A percentile compares a stretch with the other conserved stretches of the same genome.
These are phyloP conservation scores for Clonostachys sp. DNA, from an alignment of 2,329 filamentous ascomycete species.

Conservation along the genomic window DNA sequence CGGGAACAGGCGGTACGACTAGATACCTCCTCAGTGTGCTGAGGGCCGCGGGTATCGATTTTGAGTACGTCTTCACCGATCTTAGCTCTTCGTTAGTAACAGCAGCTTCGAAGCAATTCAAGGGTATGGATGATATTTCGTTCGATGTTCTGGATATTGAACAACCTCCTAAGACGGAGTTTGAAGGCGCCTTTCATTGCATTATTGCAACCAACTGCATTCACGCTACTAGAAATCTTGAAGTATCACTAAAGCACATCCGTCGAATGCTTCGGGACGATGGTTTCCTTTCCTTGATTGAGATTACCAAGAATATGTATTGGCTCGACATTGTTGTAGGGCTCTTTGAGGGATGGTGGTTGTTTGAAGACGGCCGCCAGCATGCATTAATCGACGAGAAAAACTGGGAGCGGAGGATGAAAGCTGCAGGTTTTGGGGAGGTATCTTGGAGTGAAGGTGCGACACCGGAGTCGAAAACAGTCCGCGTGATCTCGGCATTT, in stretches of 20 bases:
- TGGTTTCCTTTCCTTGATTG: constrained; percentile 20
- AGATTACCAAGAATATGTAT: constrained; percentile 15
- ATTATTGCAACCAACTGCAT: constrained; percentile 28
- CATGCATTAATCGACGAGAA: no score
- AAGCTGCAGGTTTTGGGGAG: no score
- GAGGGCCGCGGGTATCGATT: constrained; percentile 8
- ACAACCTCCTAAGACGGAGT: constrained; percentile 7
- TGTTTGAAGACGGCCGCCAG: no score
- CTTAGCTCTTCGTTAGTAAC: constrained; percentile 20
- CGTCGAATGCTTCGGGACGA: constrained; percentile 14
- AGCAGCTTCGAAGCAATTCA: constrained; percentile 15
- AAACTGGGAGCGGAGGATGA: no score
- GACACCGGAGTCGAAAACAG: no score
- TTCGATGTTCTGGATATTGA: constrained; percentile 22
- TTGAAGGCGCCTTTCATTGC: constrained; percentile 15
- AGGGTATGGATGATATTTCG: constrained; percentile 9
- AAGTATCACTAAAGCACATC: constrained; percentile 11
- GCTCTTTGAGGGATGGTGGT: not conserved
- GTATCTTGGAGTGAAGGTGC: no score
- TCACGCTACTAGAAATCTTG: constrained; percentile 22
- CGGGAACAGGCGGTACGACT: constrained; percentile 36
- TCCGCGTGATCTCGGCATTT: no score
- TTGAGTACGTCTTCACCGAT: no score
- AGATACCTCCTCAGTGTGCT: constrained; percentile 18
- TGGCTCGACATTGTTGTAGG: not conserved